phyloP scores from a whole-genome alignment of 2,329 filamentous ascomycete species.

The Pestalotiopsis sp. region DNA sequence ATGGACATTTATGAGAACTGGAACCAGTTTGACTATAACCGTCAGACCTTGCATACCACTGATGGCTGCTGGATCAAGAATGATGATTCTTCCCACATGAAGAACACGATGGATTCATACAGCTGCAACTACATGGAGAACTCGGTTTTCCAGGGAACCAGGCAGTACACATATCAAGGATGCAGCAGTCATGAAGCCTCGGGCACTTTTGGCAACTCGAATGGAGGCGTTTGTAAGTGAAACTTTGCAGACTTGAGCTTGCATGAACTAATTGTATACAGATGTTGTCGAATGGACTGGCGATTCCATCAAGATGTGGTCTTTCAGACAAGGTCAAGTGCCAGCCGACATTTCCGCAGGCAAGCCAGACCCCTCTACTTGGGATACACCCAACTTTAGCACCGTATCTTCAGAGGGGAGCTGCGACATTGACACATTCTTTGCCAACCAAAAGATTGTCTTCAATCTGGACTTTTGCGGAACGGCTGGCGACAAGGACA shows the following conservation, averaged over 20 bases:
- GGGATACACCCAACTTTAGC: conserved; percentile 25
- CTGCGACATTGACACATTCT: conserved; percentile 30
- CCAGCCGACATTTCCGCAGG: conserved; percentile 47
- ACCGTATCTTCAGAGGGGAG: conserved; percentile 25
- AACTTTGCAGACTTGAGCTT: conserved; percentile 35
- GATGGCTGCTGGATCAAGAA: conserved; percentile 38
- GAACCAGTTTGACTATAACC: conserved; percentile 56
- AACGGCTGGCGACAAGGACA: conserved; percentile 20
- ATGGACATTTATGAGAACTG: conserved; percentile 71
- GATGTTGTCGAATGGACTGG: conserved; percentile 65
- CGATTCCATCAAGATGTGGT: conserved; percentile 64
- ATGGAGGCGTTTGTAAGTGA: conserved; percentile 43
- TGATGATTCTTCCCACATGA: conserved; percentile 27
- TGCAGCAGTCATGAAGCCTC: conserved; percentile 40
- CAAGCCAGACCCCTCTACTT: not conserved
- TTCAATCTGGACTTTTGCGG: conserved; percentile 25
- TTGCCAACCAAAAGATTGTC: conserved; percentile 29
- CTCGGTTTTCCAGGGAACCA: conserved; percentile 7
- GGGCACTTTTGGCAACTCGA: conserved; percentile 37
- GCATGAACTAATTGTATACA: conserved; percentile 43
- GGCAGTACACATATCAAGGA: conserved; percentile 40
- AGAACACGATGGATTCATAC: conserved; percentile 30
- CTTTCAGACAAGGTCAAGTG: conserved; percentile 59
- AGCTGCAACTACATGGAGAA: conserved; percentile 34
- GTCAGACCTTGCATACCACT: conserved; percentile 41